Evolutionary conservation across 2,329 filamentous ascomycete genomes (phyloP), one percentile per base, ranked within the genome.

Genomic region (Fusarium sp.): DNA sequence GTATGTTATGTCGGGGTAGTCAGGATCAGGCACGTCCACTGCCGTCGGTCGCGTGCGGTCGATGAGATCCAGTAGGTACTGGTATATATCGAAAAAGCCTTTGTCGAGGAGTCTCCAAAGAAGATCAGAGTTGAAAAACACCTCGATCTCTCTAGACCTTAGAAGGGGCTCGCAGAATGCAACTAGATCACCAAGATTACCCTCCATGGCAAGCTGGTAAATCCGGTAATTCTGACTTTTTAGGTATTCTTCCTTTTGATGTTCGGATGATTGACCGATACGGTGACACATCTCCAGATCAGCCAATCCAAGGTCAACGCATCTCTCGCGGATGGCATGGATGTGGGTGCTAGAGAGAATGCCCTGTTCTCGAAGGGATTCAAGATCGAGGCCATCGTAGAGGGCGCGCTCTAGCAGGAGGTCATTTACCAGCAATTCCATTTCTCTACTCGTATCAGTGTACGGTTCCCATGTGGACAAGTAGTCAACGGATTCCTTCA

Each of bases 161-260:
- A 79, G 66, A 11, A 80, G 70, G 5, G 80, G 80, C 56, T 80
- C 79, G 58, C 77, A 80, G 16, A 79, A 74, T 18, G 74, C 66
- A 13, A 77, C 73, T 8, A 81, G 71, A 10, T 67, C 73, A 14
- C 71, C 62, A n/a, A 78, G 66, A 16, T 77, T 68, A 5, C 79
- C 79, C 13, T 68, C 52, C n/a, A 74, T 76, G 2, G 78, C 77
- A 20, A 79, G 64, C 20, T 77, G 69, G 9, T 70, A 67, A 38
- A 78, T 79, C 18, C 66, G 61, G 11, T 59, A 29, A 35, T 75
- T 78, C 29, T 81, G 66, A 1, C 59, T 69, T 14, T 65, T 61
- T 9, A 81, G 59, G 31, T 71, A 73, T 2, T 72, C 62, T 2
- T 71, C 66, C 6, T 62, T 62, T 13, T 72, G 57, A 9, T 75